phyloP scores from a whole-genome alignment of 768 basidiomycete species.

The Pleurotus platypus region DNA sequence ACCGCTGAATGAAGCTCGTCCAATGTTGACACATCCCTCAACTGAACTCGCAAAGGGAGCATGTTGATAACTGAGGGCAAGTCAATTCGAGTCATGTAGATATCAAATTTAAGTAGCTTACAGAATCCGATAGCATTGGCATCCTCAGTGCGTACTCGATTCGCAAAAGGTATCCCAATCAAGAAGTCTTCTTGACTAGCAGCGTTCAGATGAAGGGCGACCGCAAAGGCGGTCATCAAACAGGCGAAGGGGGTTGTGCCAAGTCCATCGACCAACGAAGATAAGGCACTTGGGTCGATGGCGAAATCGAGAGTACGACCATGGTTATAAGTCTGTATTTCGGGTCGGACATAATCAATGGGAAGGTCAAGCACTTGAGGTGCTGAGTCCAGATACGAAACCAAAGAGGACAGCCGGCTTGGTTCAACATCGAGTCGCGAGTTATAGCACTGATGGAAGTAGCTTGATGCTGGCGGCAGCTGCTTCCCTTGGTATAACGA shows the following conservation, averaged over 20 bases:
- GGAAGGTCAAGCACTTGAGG: slow-evolving; percentile 10
- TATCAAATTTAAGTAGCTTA: neutral
- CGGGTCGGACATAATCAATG: slow-evolving; percentile 6
- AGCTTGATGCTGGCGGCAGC: neutral
- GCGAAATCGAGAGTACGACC: neutral
- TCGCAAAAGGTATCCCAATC: slow-evolving; percentile 4
- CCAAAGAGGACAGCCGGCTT: neutral
- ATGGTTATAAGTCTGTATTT: neutral
- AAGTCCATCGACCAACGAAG: neutral
- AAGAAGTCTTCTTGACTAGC: slow-evolving; percentile 7
- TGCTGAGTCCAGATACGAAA: slow-evolving; percentile 6
- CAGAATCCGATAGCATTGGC: slow-evolving; percentile 1
- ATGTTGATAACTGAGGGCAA: neutral
- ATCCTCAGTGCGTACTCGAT: neutral
- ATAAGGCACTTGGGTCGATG: neutral
- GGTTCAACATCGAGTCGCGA: neutral
- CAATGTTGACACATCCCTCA: neutral
- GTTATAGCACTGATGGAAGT: neutral
- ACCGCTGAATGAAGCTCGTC: neutral
- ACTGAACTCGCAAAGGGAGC: neutral
- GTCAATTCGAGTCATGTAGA: too few relatives aligned
- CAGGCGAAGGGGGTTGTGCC: slow-evolving; percentile 3
- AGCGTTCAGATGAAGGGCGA: slow-evolving; percentile 6
- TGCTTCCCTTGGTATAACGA: neutral
- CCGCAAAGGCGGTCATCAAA: slow-evolving; percentile 6